phyloP scores from a whole-genome alignment of 2,329 filamentous ascomycete species.

The Myriosclerotinia scirpicola region DNA sequence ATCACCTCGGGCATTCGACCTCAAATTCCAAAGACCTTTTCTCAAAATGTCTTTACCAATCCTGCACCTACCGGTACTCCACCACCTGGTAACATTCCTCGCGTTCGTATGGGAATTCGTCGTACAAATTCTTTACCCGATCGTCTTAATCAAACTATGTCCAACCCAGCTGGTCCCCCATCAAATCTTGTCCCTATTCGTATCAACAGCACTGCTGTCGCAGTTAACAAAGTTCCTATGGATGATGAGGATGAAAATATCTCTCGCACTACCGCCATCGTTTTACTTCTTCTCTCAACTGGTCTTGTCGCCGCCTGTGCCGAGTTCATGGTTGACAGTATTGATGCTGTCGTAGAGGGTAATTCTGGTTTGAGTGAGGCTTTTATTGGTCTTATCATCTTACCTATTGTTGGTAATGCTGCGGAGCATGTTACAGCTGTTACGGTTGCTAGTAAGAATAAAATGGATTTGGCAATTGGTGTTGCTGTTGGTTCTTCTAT shows the following conservation, averaged over 20 bases:
- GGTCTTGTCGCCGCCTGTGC: slow-evolving; percentile 67
- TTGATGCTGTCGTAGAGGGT: slow-evolving; percentile 59
- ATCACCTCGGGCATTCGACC: slow-evolving; percentile 57
- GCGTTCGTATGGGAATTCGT: slow-evolving; percentile 64
- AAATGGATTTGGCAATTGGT: slow-evolving; percentile 73
- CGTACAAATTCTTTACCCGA: slow-evolving; percentile 74
- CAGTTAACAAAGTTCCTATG: slow-evolving; percentile 30
- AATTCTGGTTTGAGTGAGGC: slow-evolving; percentile 58
- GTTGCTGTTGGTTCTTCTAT: slow-evolving; percentile 71
- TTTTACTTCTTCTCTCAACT: slow-evolving; percentile 64
- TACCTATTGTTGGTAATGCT: slow-evolving; percentile 72
- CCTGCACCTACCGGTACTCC: slow-evolving; percentile 37
- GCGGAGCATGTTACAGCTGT: slow-evolving; percentile 72
- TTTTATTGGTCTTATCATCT: slow-evolving; percentile 70
- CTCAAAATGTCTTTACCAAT: slow-evolving; percentile 66
- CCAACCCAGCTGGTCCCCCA: slow-evolving; percentile 20
- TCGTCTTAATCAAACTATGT: slow-evolving; percentile 52
- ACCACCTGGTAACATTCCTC: slow-evolving; percentile 50
- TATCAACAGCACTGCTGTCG: slow-evolving; percentile 34
- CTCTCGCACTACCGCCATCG: slow-evolving; percentile 55
- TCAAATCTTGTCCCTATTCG: slow-evolving; percentile 27
- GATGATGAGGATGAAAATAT: slow-evolving; percentile 49
- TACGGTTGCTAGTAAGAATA: slow-evolving; percentile 70
- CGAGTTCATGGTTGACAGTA: slow-evolving; percentile 68
- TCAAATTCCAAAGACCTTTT: slow-evolving; percentile 62